These are phyloP conservation scores for Neurospora sp. DNA, from an alignment of 2,329 filamentous ascomycete genomes.

Conservation along the genomic window DNA sequence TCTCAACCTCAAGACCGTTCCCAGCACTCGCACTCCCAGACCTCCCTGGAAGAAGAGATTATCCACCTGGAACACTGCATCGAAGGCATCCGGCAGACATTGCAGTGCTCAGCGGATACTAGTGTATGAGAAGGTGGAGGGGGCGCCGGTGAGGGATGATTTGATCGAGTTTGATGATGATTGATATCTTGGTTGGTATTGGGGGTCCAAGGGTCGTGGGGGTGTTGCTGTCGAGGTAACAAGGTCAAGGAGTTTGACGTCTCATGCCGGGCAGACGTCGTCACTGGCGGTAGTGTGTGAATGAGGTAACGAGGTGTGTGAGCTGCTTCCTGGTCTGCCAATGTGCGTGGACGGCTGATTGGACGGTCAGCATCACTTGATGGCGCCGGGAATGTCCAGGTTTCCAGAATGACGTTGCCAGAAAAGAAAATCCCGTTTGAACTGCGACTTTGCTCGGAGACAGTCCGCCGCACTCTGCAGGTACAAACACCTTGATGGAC, in stretches of 20 bases:
- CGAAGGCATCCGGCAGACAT: no score
- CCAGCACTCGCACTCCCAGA: no score
- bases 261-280: background rate
- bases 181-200: background rate
- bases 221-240: background rate
- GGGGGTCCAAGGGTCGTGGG: background rate
- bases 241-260: background rate
- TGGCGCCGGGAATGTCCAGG: background rate
- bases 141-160: no score
- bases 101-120: no score
- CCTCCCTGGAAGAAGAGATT: no score
- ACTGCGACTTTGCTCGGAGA: background rate
- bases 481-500: background rate
- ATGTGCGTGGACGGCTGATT: background rate
- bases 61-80: no score
- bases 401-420: background rate
- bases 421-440: background rate
- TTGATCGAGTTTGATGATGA: background rate
- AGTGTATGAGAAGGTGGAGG: no score
- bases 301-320: background rate
- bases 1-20: no score
- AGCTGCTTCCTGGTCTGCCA: background rate
- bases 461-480: background rate
- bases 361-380: background rate
- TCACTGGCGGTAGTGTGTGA: background rate